These are phyloP conservation scores for Lecanicillium sp. DNA, from an alignment of 2,329 filamentous ascomycete species.

Conservation along the genomic window DNA sequence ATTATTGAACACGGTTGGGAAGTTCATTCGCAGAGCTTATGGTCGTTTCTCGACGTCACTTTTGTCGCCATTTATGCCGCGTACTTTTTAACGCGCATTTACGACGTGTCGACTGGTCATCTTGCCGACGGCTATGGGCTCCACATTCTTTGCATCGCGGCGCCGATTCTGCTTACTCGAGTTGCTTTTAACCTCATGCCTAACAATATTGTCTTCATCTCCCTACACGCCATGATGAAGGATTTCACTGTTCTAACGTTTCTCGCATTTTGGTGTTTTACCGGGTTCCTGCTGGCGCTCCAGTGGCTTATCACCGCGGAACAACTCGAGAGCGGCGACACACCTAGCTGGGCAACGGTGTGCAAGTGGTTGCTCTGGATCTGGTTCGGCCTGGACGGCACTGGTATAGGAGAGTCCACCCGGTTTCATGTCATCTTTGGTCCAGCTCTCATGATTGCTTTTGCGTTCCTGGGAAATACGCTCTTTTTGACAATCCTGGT, in stretches of 20 bases:
- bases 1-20: constrained; percentile 58
- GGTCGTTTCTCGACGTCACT: constrained; percentile 66
- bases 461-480: constrained; percentile 67
- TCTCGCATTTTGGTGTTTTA: constrained; percentile 61
- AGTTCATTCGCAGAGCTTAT: constrained; percentile 66
- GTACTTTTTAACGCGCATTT: constrained; percentile 53
- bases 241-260: constrained; percentile 61
- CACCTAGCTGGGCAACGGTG: constrained; percentile 43
- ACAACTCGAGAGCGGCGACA: constrained; percentile 17
- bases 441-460: constrained; percentile 60
- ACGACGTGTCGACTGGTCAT: constrained; percentile 39
- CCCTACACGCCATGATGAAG: constrained; percentile 64
- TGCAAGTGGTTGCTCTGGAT: constrained; percentile 74
- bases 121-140: constrained; percentile 47
- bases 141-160: constrained; percentile 57
- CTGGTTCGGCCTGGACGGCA: constrained; percentile 67
- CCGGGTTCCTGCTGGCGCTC: constrained; percentile 61
- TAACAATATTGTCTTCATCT: constrained; percentile 69
- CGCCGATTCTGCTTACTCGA: constrained; percentile 61
- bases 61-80: constrained; percentile 54
- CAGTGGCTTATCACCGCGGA: constrained; percentile 47
- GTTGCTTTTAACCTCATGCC: constrained; percentile 66
- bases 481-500: constrained; percentile 68
- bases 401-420: constrained; percentile 39
- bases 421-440: constrained; percentile 61